phyloP scores from a whole-genome alignment of 805 yeast genomes.

The Middelhovenomyces tepae region DNA sequence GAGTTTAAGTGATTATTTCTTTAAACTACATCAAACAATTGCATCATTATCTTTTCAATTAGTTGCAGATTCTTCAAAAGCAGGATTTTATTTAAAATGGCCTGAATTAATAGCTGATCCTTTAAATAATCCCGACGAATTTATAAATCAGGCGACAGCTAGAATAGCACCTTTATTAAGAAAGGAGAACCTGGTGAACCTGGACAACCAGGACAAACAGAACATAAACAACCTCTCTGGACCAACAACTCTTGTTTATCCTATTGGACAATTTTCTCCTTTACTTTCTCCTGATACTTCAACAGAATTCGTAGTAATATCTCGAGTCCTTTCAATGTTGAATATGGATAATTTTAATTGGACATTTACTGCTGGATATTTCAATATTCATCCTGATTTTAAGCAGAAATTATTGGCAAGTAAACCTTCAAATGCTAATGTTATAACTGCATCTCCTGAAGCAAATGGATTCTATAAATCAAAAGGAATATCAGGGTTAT shows the following conservation, averaged over 20 bases:
- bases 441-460: constrained; percentile 85
- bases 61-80: constrained; percentile 31
- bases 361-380: constrained; percentile 94
- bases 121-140: constrained; percentile 18
- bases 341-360: constrained; percentile 53
- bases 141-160: constrained; percentile 34
- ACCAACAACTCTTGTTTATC: constrained; percentile 63
- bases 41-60: constrained; percentile 64
- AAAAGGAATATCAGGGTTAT: constrained; percentile 64
- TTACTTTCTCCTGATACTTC: constrained; percentile 57
- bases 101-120: constrained; percentile 62
- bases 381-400: constrained; percentile 77
- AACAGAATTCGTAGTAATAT: constrained; percentile 70
- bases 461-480: constrained; percentile 92
- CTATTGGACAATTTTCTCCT: constrained; percentile 88
- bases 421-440: constrained; percentile 46
- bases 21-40: constrained; percentile 57
- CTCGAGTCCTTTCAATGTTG: constrained; percentile 49
- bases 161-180: constrained; percentile 52
- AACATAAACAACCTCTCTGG: constrained; percentile 9
- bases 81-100: constrained; percentile 61
- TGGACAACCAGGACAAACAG: not conserved
- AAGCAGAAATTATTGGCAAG: constrained; percentile 49
- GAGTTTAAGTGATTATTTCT: constrained; percentile 62
- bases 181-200: constrained; percentile 17